These are phyloP conservation scores for Elongisporangium prolatum DNA, from an alignment of 352 stramenopile species.

Conservation along the genomic window DNA sequence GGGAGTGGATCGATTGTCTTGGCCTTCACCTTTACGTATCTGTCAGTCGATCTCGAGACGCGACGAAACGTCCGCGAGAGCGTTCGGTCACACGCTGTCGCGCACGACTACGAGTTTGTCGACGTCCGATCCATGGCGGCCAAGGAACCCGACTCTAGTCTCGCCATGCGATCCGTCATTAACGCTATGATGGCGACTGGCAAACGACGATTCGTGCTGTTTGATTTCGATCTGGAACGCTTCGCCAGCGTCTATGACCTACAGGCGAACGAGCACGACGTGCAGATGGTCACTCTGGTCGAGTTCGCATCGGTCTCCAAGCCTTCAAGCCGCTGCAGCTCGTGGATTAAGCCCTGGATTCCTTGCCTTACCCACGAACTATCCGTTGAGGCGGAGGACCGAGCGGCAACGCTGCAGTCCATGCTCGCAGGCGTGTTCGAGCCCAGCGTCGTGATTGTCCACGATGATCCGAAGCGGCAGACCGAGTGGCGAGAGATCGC, in stretches of 20 bases:
- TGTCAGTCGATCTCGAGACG: not conserved
- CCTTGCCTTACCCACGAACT: not conserved
- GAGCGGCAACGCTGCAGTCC: not conserved
- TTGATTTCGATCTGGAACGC: conserved; percentile 16
- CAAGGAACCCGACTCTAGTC: not conserved
- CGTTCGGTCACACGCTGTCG: not conserved
- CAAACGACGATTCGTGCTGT: conserved; percentile 20
- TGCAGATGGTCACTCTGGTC: not conserved
- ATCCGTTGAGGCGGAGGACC: not conserved
- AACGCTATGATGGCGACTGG: conserved; percentile 13
- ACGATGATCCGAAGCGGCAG: not conserved
- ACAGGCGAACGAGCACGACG: conserved; percentile 5
- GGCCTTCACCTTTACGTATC: not conserved
- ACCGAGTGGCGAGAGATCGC: conserved; percentile 6
- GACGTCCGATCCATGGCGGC: not conserved
- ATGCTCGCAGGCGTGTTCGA: not conserved
- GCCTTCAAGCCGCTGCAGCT: conserved; percentile 17
- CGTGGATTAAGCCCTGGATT: conserved; percentile 2
- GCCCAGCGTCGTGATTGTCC: not conserved
- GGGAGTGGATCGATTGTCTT: not conserved
- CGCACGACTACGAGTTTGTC: not conserved
- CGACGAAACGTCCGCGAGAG: not conserved
- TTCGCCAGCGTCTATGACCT: conserved; percentile 6
- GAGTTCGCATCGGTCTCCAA: not conserved
- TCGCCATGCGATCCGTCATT: conserved; percentile 8